phyloP scores from a whole-genome alignment of 768 basidiomycete genomes.

The Hortiboletus campestris region DNA sequence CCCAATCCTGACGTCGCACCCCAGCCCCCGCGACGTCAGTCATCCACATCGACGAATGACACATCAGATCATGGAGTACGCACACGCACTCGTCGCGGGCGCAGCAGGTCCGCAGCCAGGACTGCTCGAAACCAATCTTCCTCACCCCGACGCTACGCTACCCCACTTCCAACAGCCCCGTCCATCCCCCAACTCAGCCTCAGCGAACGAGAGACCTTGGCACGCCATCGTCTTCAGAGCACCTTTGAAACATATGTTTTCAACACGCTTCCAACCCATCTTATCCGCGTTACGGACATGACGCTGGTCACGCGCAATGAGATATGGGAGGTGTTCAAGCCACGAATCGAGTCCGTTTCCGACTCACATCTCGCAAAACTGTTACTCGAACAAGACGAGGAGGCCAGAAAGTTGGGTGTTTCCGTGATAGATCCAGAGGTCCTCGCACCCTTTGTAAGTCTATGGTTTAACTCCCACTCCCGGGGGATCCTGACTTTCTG shows the following conservation, averaged over 20 bases:
- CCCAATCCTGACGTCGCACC: slow-evolving; percentile 13
- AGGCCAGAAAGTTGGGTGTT: slow-evolving; percentile 20
- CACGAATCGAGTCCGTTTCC: slow-evolving; percentile 18
- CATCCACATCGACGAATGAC: slow-evolving; percentile 17
- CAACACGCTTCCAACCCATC: slow-evolving; percentile 25
- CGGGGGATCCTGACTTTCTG: slow-evolving; percentile 3
- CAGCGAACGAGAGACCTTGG: slow-evolving; percentile 18
- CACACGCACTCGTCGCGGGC: slow-evolving; percentile 15
- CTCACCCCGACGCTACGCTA: slow-evolving; percentile 21
- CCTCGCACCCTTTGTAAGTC: slow-evolving; percentile 20
- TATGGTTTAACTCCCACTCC: background rate
- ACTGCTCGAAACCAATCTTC: slow-evolving; percentile 15
- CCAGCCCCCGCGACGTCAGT: slow-evolving; percentile 16
- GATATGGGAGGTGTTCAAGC: slow-evolving; percentile 19
- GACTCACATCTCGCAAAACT: slow-evolving; percentile 25
- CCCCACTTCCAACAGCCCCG: slow-evolving; percentile 12
- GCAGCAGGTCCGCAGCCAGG: slow-evolving; percentile 20
- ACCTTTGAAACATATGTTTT: slow-evolving; percentile 27
- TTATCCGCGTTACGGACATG: slow-evolving; percentile 24
- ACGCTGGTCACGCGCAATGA: slow-evolving; percentile 19
- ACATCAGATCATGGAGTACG: slow-evolving; percentile 18
- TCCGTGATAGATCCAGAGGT: slow-evolving; percentile 22
- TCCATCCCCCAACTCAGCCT: slow-evolving; percentile 21
- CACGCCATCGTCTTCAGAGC: slow-evolving; percentile 19
- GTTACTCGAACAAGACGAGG: slow-evolving; percentile 24